Percentiles rank a stretch among this genome's conserved stretches.
phyloP scores from a whole-genome alignment of 345 rosid genomes.

The Draba incana region DNA sequence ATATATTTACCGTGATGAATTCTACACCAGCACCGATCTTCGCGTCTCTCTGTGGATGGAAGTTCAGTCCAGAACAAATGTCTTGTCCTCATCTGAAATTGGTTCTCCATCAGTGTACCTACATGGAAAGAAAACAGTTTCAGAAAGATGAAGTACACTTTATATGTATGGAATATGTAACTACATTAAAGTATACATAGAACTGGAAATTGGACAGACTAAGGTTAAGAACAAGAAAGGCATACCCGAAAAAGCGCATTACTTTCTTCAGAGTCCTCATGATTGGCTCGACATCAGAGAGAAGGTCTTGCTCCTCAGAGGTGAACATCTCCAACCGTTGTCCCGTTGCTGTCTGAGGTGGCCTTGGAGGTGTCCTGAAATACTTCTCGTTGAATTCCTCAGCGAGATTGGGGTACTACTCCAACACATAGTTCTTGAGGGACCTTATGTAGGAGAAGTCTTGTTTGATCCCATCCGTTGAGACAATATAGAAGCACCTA shows the following conservation, averaged over 20 bases:
- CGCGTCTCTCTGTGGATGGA: constrained; percentile 74
- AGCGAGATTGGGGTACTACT: constrained; percentile 62
- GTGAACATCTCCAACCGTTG: constrained; percentile 81
- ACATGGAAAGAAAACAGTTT: constrained; percentile 37
- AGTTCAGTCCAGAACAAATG: constrained; percentile 61
- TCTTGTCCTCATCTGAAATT: constrained; percentile 67
- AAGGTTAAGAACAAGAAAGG: constrained; percentile 16
- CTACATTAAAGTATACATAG: no score
- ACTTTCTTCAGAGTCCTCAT: constrained; percentile 67
- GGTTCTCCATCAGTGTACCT: constrained; percentile 88
- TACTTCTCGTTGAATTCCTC: constrained; percentile 68
- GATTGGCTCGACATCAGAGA: constrained; percentile 63
- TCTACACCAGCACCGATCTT: constrained; percentile 85
- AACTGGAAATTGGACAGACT: constrained; percentile 4
- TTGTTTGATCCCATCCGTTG: constrained; percentile 63
- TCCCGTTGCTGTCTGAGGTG: constrained; percentile 59
- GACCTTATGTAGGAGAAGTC: constrained; percentile 89
- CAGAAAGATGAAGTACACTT: constrained; percentile 13
- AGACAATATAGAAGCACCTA: constrained; percentile 78
- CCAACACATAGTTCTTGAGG: constrained; percentile 60
- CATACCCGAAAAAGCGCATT: constrained; percentile 67
- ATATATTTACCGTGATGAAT: constrained; percentile 65
- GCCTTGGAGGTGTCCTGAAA: constrained; percentile 55
- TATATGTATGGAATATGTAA: neutral
- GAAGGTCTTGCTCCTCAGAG: constrained; percentile 79